Percentiles rank a stretch among this genome's conserved stretches.
Evolutionary conservation across 83 land plant species (phyloP).

Genomic region (Diphasiastrum complanatum): DNA sequence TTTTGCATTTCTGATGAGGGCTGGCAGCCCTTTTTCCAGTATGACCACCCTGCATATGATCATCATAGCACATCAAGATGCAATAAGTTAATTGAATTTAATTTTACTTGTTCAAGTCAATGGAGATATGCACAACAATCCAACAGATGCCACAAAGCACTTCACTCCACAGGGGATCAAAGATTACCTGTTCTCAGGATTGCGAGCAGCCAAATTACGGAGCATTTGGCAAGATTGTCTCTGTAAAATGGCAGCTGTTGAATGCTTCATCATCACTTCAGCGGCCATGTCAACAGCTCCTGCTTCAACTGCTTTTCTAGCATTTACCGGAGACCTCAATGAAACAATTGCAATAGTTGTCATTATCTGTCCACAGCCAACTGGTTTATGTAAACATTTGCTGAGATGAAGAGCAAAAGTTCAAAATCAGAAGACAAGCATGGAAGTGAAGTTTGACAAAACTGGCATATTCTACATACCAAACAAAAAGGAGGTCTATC

Average conservation of each 20-base stretch:
- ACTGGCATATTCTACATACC: constrained; percentile 1
- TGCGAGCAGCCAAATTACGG: constrained; percentile 80
- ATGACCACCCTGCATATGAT: constrained; percentile 51
- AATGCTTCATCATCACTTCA: constrained; percentile 65
- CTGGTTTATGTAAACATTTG: not conserved
- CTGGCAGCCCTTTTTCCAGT: constrained; percentile 64
- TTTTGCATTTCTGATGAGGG: constrained; percentile 68
- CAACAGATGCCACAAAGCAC: not conserved
- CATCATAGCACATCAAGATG: not conserved
- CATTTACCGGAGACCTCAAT: constrained; percentile 82
- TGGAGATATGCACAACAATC: not conserved
- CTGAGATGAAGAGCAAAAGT: not conserved
- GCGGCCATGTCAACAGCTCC: constrained; percentile 76
- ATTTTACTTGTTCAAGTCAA: not conserved
- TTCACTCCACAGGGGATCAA: not conserved
- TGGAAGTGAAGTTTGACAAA: not conserved
- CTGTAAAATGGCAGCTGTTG: constrained; percentile 52
- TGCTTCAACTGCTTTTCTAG: constrained; percentile 72
- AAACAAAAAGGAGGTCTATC: constrained; percentile 8
- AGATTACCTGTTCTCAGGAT: constrained; percentile 78
- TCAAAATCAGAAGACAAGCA: not conserved
- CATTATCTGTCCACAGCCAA: constrained; percentile 46
- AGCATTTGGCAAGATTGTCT: constrained; percentile 82
- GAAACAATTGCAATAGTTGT: constrained; percentile 50
- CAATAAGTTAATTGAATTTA: not conserved